phyloP scores from a whole-genome alignment of 2,329 filamentous ascomycete genomes.

The Curvularia verruculosa region DNA sequence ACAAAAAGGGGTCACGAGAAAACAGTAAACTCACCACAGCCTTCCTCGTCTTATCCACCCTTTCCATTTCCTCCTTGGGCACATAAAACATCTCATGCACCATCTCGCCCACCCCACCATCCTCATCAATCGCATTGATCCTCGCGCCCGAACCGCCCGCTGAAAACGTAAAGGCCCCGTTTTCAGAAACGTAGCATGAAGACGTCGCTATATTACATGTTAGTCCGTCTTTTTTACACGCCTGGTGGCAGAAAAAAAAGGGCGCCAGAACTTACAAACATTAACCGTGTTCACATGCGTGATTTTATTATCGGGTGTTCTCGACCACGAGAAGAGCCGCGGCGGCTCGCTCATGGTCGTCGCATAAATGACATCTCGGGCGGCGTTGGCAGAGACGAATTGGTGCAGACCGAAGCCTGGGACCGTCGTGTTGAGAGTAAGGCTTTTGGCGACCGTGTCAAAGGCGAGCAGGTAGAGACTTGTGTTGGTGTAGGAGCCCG shows the following conservation, averaged over 20 bases:
- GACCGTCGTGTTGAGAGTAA: conserved; percentile 5
- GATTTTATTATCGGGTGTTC: conserved; percentile 7
- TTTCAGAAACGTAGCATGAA: conserved; percentile 8
- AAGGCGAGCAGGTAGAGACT: conserved; percentile 9
- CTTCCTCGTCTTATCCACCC: conserved; percentile 1
- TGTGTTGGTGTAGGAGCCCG: conserved; percentile 7
- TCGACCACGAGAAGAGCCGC: conserved; percentile 6
- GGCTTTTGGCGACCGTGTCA: conserved; percentile 7
- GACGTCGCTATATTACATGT: background rate
- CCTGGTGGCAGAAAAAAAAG: too few species aligned
- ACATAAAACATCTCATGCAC: conserved; percentile 7
- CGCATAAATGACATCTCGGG: conserved; percentile 8
- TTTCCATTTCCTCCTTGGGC: background rate
- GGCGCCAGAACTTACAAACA: background rate
- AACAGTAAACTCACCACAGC: conserved; percentile 4
- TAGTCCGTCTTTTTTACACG: too few species aligned
- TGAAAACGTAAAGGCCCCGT: conserved; percentile 4
- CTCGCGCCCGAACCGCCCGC: conserved; percentile 7
- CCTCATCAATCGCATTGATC: conserved; percentile 6
- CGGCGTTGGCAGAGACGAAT: conserved; percentile 4
- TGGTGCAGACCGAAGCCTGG: conserved; percentile 7
- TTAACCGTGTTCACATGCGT: conserved; percentile 4
- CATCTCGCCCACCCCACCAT: conserved; percentile 5
- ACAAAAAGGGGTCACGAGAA: too few species aligned
- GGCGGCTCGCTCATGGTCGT: conserved; percentile 9